Percentiles rank a stretch among this genome's conserved stretches.
phyloP scores from a whole-genome alignment of 495 filamentous ascomycete genomes.

The Glutinoglossum americanum region DNA sequence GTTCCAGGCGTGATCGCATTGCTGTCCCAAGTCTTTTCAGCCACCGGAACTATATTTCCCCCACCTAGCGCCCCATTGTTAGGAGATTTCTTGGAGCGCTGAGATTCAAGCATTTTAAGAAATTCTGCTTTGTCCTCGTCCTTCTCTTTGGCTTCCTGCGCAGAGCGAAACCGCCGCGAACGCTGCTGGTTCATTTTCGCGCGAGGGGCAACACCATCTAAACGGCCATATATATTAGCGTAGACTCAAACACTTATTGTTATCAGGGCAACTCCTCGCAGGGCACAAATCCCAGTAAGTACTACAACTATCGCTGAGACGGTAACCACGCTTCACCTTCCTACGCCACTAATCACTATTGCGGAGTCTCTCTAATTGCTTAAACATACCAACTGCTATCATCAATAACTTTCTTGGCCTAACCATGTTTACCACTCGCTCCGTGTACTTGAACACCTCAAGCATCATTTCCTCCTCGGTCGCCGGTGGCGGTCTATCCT shows the following conservation, averaged over 20 bases:
- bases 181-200: constrained; percentile 98
- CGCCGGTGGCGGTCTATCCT: constrained; percentile 73
- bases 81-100: constrained; percentile 25
- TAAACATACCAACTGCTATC: constrained; percentile 79
- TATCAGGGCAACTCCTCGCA: too few relatives aligned
- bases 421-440: constrained; percentile 95
- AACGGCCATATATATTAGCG: not conserved
- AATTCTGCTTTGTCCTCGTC: constrained; percentile 79
- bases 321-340: not conserved
- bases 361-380: constrained; percentile 4
- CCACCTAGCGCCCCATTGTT: constrained; percentile 28
- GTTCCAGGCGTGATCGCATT: constrained; percentile 97
- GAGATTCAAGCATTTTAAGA: constrained; percentile 53
- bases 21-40: constrained; percentile 90
- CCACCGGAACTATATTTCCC: constrained; percentile 36
- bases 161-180: constrained; percentile 73
- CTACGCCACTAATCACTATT: not conserved
- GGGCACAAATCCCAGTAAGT: constrained; percentile 1
- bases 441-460: constrained; percentile 91
- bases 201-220: constrained; percentile 81
- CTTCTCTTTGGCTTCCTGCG: constrained; percentile 83
- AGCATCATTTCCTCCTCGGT: constrained; percentile 99
- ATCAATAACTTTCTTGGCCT: constrained; percentile 85
- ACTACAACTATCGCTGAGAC: not conserved
- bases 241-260: not conserved